Conservation (phyloP, 1,139 yeast genomes). For the Sugiyamaella xylanicola region DNA sequence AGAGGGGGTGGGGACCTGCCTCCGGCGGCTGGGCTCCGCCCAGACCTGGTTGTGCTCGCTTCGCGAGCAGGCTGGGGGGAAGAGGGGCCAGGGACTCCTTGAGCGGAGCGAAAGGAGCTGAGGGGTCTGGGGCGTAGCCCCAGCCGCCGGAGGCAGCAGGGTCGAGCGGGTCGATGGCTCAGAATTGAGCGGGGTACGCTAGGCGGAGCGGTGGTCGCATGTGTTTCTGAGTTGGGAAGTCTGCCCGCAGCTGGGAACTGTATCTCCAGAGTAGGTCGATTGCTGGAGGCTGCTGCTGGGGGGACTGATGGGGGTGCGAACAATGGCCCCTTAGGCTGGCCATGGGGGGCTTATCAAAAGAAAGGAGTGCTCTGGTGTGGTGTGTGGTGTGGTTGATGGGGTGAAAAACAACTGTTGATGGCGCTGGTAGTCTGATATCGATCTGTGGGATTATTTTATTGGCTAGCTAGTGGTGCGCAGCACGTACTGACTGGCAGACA, state of each 20-base stretch:
- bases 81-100: not conserved
- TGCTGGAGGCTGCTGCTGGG: not conserved
- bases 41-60: not conserved
- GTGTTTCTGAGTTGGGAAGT: slow-evolving; percentile 16
- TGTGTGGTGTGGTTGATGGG: not conserved
- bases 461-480: no score
- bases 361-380: not conserved
- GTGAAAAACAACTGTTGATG: no score
- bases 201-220: slow-evolving; percentile 2
- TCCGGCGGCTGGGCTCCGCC: slow-evolving; percentile 1
- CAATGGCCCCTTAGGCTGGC: no score
- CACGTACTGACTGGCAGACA: no score
- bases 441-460: not conserved
- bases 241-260: slow-evolving; percentile 8
- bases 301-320: not conserved
- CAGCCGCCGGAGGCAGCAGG: slow-evolving; percentile 1
- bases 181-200: not conserved
- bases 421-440: not conserved
- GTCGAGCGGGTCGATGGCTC: not conserved
- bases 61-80: not conserved
- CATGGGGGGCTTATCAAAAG: no score
- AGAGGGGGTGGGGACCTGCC: not conserved
- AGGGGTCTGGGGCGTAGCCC: not conserved
- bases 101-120: not conserved
- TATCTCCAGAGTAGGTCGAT: not conserved